These are phyloP conservation scores for Xanthoconium separans DNA, from an alignment of 1,284 basidiomycete genomes.

Conservation along the genomic window DNA sequence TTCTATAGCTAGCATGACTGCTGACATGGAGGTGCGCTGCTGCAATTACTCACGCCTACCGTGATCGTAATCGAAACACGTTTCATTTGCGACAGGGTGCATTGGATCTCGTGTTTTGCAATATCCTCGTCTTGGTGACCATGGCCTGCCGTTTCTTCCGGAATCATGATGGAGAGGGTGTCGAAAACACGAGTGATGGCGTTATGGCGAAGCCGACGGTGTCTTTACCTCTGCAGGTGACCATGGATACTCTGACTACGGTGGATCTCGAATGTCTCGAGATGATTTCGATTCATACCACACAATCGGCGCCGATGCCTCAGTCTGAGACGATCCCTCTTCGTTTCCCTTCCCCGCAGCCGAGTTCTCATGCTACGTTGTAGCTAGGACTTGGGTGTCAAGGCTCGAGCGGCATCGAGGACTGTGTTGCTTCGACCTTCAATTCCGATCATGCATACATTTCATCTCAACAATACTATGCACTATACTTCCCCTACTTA, in stretches of 20 bases:
- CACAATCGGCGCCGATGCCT: conserved; percentile 2
- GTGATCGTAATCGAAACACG: not conserved
- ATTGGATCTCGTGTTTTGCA: conserved; percentile 13
- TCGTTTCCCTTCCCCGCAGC: not conserved
- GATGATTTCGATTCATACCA: not conserved
- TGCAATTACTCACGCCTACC: not conserved
- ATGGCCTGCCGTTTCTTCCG: conserved; percentile 8
- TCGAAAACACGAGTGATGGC: not conserved
- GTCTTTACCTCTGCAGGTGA: not conserved
- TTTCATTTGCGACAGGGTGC: conserved; percentile 12
- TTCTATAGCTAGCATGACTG: conserved; percentile 10
- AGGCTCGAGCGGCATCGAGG: too few species aligned
- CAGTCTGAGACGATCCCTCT: not conserved
- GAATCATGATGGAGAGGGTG: not conserved
- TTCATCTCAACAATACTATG: too few species aligned
- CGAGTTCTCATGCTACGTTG: not conserved
- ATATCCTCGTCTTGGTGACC: conserved; percentile 18
- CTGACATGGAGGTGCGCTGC: conserved; percentile 13
- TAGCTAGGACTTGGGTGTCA: not conserved
- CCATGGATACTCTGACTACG: conserved; percentile 9
- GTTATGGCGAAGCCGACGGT: not conserved
- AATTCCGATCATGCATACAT: too few species aligned
- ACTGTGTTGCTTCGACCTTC: too few species aligned
- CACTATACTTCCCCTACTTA: too few species aligned
- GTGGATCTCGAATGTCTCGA: conserved; percentile 13